Evolutionary conservation across 176 grass and related monocot genomes (phyloP).

Genomic region (Saccharum officinarum): DNA sequence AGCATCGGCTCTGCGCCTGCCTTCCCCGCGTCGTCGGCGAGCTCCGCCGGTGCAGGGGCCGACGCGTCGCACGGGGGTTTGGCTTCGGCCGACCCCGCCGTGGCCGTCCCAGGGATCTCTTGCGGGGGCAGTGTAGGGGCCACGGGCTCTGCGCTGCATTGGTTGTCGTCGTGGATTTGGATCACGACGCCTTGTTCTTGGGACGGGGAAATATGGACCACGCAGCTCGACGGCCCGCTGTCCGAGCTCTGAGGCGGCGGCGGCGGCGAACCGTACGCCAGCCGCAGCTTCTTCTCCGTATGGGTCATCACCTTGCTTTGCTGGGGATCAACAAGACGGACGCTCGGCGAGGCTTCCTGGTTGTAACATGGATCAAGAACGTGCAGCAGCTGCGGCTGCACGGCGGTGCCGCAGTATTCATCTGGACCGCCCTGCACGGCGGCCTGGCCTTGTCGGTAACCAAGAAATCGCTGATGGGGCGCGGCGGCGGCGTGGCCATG

Average conservation of each 20-base stretch:
- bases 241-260: not conserved
- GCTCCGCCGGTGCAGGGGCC: not conserved
- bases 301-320: not conserved
- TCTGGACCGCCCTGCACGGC: not conserved
- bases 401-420: not conserved
- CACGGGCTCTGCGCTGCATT: not conserved
- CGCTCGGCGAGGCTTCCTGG: not conserved
- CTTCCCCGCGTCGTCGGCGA: not conserved
- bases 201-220: not conserved
- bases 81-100: no score
- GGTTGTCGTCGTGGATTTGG: not conserved
- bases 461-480: not conserved
- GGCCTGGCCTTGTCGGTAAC: not conserved
- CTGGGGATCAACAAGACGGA: not conserved
- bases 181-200: not conserved
- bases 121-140: not conserved
- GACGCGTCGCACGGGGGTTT: not conserved
- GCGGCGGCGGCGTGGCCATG: not conserved
- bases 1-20: not conserved
- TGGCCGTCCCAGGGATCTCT: not conserved
- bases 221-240: not conserved
- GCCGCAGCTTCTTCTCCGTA: slow-evolving; percentile 7
- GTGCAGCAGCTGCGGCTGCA: not conserved
- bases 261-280: not conserved
- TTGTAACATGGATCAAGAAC: not conserved